A percentile compares a stretch with the other conserved stretches of the same genome.
Evolutionary conservation across 2,329 filamentous ascomycete species (phyloP).

Genomic region (Ophioceras dolichostomum): DNA sequence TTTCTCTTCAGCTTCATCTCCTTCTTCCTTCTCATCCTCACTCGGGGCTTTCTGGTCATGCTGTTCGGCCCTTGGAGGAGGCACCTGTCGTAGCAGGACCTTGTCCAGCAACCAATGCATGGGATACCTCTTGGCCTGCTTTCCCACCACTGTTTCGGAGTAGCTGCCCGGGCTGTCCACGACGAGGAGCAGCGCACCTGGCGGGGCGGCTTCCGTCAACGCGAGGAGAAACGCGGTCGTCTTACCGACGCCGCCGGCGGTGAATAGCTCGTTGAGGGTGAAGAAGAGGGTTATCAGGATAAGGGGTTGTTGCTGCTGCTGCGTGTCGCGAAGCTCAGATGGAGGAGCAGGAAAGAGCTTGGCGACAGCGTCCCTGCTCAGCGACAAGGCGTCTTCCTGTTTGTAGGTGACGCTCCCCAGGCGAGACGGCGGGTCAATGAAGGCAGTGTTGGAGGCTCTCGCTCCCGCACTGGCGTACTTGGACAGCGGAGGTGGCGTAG

Average conservation of each 20-base stretch:
- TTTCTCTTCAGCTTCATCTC: background rate
- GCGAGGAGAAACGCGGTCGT: constrained; percentile 66
- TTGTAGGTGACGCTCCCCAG: constrained; percentile 29
- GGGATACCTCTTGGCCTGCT: constrained; percentile 57
- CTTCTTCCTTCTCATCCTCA: constrained; percentile 17
- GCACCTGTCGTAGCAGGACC: no score
- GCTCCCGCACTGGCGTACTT: constrained; percentile 38
- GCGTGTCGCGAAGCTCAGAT: no score
- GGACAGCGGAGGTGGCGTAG: constrained; percentile 33
- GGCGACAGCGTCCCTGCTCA: constrained; percentile 22
- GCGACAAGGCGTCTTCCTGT: constrained; percentile 25
- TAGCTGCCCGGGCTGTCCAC: constrained; percentile 93
- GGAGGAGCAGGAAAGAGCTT: constrained; percentile 6
- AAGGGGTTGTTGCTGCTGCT: constrained; percentile 19
- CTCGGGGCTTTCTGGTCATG: no score
- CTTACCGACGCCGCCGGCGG: constrained; percentile 54
- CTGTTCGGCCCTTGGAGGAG: no score
- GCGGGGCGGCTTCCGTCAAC: constrained; percentile 45
- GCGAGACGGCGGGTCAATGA: constrained; percentile 24
- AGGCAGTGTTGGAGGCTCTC: constrained; percentile 29
- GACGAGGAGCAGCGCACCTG: constrained; percentile 62
- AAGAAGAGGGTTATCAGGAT: constrained; percentile 83
- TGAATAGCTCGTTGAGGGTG: constrained; percentile 92
- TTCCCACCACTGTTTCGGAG: constrained; percentile 64
- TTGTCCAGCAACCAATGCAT: constrained; percentile 92